Evolutionary conservation across 148 eudicot genomes (phyloP).

Genomic region (Rheum nobile): DNA sequence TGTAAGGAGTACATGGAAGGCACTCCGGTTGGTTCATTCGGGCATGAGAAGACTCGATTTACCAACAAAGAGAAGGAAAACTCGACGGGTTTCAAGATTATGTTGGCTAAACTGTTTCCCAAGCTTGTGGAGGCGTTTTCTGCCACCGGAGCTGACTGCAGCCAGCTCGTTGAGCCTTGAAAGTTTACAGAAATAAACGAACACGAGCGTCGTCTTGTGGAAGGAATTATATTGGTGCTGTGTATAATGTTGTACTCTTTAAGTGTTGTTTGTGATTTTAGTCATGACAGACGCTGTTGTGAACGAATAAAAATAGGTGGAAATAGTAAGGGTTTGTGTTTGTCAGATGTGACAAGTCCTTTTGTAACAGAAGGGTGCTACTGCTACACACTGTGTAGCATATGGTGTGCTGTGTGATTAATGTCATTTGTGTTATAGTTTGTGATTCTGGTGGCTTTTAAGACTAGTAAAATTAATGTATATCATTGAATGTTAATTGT

Average conservation of each 20-base stretch:
- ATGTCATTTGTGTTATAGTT: not conserved
- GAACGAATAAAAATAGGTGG: not conserved
- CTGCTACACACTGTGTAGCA: not conserved
- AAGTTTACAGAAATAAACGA: not conserved
- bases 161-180: conserved; percentile 18
- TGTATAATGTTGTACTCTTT: not conserved
- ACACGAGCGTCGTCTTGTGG: not conserved
- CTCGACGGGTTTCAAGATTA: conserved; percentile 85
- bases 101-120: conserved; percentile 85
- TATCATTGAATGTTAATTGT: not conserved
- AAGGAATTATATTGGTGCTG: not conserved
- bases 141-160: conserved; percentile 53
- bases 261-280: not conserved
- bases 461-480: not conserved
- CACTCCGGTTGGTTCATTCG: conserved; percentile 47
- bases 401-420: not conserved
- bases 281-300: not conserved
- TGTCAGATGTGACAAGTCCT: not conserved
- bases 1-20: conserved; percentile 86
- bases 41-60: not conserved
- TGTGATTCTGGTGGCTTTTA: not conserved
- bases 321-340: not conserved
- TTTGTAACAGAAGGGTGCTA: not conserved
- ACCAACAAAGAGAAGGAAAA: conserved; percentile 23
- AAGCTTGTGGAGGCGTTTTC: conserved; percentile 75